Evolutionary conservation across 2,329 filamentous ascomycete genomes (phyloP).

Genomic region (Aspergillus melleus): DNA sequence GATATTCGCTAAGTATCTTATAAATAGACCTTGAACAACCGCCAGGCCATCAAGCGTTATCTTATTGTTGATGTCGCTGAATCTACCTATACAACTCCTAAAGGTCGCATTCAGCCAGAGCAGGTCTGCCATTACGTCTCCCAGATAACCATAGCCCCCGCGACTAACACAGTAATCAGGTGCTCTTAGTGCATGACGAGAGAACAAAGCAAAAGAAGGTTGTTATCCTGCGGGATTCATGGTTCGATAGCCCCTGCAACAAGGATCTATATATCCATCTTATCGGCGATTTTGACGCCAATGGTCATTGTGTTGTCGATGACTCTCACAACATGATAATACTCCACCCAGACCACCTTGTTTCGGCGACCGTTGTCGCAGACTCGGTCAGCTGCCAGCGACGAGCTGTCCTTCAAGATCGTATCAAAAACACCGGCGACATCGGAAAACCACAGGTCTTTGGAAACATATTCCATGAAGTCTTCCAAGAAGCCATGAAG

Average conservation of each 20-base stretch:
- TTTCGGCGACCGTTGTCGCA: conserved; percentile 93
- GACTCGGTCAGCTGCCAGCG: conserved; percentile 92
- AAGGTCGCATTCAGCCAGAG: conserved; percentile 62
- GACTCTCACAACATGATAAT: conserved; percentile 85
- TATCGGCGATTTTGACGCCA: conserved; percentile 71
- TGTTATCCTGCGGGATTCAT: conserved; percentile 79
- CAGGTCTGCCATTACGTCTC: conserved; percentile 60
- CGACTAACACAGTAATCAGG: conserved; percentile 49
- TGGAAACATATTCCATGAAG: conserved; percentile 88
- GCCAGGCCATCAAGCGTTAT: conserved; percentile 79
- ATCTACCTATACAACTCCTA: conserved; percentile 65
- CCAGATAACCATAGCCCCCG: background rate
- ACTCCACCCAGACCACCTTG: conserved; percentile 89
- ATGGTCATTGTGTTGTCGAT: conserved; percentile 76
- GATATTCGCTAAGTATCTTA: conserved; percentile 62
- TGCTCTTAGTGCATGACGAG: conserved; percentile 80
- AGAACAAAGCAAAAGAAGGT: conserved; percentile 64
- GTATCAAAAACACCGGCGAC: conserved; percentile 85
- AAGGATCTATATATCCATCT: conserved; percentile 80
- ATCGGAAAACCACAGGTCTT: conserved; percentile 81
- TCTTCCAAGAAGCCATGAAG: conserved; percentile 88
- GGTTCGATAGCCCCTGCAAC: conserved; percentile 77
- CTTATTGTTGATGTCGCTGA: conserved; percentile 73
- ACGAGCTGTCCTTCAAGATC: conserved; percentile 88
- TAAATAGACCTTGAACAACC: conserved; percentile 67